Conservation (phyloP, 345 rosid genomes). For the Acer negundo region DNA sequence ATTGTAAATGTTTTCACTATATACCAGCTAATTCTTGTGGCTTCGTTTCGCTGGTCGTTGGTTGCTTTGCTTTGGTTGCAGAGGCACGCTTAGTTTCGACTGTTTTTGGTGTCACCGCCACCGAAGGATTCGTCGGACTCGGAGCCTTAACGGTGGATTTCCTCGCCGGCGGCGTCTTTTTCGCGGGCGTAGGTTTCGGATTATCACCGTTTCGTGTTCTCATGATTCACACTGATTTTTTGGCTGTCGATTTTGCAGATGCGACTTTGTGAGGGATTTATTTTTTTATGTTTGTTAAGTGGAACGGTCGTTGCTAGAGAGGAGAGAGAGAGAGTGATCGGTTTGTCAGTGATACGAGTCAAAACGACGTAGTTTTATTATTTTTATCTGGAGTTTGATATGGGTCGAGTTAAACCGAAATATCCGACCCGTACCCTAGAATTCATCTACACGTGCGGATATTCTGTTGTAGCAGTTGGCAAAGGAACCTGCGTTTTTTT, state of each 20-base stretch:
- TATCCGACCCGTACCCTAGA: no score
- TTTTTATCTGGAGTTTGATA: background rate
- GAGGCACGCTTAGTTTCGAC: conserved; percentile 26
- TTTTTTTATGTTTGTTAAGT: background rate
- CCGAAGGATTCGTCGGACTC: conserved; percentile 3
- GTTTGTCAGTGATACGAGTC: background rate
- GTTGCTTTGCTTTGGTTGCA: conserved; percentile 29
- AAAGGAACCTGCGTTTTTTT: background rate
- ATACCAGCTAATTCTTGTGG: conserved; percentile 39
- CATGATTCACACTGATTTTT: conserved; percentile 23
- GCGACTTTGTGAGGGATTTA: background rate
- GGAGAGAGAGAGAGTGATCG: background rate
- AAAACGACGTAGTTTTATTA: background rate
- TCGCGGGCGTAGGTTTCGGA: conserved; percentile 25
- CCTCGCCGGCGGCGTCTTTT: conserved; percentile 40
- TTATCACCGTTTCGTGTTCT: conserved; percentile 36
- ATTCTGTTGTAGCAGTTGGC: background rate
- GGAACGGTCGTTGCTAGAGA: background rate
- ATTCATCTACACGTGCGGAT: background rate
- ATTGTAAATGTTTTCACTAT: background rate
- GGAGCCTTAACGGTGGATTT: conserved; percentile 27
- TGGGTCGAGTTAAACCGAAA: background rate
- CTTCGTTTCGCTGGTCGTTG: conserved; percentile 13
- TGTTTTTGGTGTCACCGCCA: conserved; percentile 22
- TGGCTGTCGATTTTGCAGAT: background rate